Conservation (phyloP, 1,284 basidiomycete species). For the Malassezia obtusa region DNA sequence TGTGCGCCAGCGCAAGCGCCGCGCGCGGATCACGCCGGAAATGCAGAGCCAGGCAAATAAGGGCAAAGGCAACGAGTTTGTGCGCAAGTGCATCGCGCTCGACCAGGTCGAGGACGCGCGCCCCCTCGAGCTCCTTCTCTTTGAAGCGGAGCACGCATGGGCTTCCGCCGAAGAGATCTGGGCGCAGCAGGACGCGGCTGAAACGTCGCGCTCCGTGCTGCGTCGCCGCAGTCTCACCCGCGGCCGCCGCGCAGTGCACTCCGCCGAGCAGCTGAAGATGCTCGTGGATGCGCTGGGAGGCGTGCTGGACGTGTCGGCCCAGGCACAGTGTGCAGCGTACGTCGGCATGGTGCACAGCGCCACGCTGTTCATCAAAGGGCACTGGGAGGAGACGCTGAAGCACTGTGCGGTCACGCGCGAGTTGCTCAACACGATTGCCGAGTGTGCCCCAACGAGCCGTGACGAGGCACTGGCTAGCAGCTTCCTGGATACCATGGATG, state of each 20-base stretch:
- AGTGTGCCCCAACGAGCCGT: conserved; percentile 63
- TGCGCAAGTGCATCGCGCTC: conserved; percentile 28
- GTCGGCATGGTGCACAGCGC: conserved; percentile 56
- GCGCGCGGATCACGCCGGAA: conserved; percentile 18
- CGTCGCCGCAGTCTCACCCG: conserved; percentile 68
- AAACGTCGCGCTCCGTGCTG: conserved; percentile 52
- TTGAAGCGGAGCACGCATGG: conserved; percentile 86
- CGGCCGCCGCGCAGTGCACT: conserved; percentile 73
- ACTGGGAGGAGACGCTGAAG: conserved; percentile 63
- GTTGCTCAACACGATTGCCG: conserved; percentile 64
- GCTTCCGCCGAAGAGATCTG: conserved; percentile 73
- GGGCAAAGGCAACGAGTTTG: conserved; percentile 79
- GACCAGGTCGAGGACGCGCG: conserved; percentile 27
- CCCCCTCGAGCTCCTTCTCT: conserved; percentile 65
- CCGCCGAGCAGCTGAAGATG: conserved; percentile 67
- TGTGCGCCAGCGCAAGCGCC: conserved; percentile 20
- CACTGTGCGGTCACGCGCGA: conserved; percentile 68
- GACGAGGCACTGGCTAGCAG: conserved; percentile 79
- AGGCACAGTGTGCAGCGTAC: conserved; percentile 52
- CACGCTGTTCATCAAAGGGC: conserved; percentile 53
- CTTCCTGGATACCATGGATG: conserved; percentile 75
- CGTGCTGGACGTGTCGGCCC: conserved; percentile 25
- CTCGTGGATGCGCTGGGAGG: conserved; percentile 59
- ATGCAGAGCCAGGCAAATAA: conserved; percentile 36
- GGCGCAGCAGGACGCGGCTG: conserved; percentile 53